Evolutionary conservation across 495 filamentous ascomycete species (phyloP).

Genomic region (Penicillium simplicissimum): DNA sequence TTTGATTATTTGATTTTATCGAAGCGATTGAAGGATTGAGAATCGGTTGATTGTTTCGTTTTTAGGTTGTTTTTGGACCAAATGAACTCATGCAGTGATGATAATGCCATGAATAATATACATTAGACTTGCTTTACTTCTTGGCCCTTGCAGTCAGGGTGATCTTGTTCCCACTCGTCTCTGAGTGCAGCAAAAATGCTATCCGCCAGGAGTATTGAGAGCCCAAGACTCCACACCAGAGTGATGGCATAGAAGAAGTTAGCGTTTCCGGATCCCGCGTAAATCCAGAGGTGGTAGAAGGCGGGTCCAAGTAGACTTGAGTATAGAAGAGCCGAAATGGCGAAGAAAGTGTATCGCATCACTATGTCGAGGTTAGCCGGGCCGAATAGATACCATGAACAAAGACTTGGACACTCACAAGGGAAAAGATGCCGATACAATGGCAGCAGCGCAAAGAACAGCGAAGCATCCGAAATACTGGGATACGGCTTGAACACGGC

Average conservation of each 20-base stretch:
- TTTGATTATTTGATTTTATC: constrained; percentile 74
- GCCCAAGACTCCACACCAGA: constrained; percentile 89
- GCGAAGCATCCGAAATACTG: constrained; percentile 79
- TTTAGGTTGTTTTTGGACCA: constrained; percentile 7
- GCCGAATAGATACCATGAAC: not conserved
- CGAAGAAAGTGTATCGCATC: constrained; percentile 92
- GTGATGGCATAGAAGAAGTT: constrained; percentile 99
- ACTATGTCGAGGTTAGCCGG: constrained; percentile 50
- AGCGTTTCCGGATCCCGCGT: constrained; percentile 94
- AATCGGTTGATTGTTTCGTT: not conserved
- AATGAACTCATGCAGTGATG: not conserved
- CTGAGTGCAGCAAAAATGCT: constrained; percentile 81
- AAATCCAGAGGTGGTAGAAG: constrained; percentile 98
- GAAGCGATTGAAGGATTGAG: constrained; percentile 45
- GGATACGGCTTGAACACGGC: constrained; percentile 96
- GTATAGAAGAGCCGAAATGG: constrained; percentile 78
- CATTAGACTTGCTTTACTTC: constrained; percentile 80
- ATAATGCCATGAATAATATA: constrained; percentile 19
- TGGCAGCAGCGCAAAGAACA: constrained; percentile 80
- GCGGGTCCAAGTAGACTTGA: constrained; percentile 86
- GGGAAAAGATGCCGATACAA: constrained; percentile 95
- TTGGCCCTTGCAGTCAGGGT: constrained; percentile 85
- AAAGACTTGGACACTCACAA: constrained; percentile 50
- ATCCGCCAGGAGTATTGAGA: constrained; percentile 80
- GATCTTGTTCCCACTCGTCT: constrained; percentile 92